Base-by-base conservation (phyloP, 768 basidiomycete species). In the Porphyrellus cyaneotinctus region DNA sequence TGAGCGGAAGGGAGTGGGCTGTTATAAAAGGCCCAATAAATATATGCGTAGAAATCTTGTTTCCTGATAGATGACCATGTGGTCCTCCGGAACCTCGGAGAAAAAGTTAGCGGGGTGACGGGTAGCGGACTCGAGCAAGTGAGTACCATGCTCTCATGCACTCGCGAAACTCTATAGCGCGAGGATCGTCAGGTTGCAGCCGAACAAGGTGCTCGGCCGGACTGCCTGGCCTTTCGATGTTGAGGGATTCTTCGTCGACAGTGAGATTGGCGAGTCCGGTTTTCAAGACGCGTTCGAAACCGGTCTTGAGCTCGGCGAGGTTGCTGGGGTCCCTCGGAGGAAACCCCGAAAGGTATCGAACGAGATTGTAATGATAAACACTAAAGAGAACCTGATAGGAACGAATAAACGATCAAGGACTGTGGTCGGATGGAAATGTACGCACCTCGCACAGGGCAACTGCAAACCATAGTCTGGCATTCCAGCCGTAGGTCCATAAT, bases 1-100 rank as follows among this genome's bases (percentile, higher is more conserved):
- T 82, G 75, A 6, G 71, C 64, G 7, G 78, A 63, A 15, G 85
- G 84, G 30, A 88, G 72, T 35, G 82, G 75, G 6, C 78, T 74
- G 63, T 87, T 87, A 69, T 84, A 94, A 62, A 88, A 84, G 22
- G 82, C 78, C 91, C 92, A 95, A 51, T 89, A 84, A 28, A 95
- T 72, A 88, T 91, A 95, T 53, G 79, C 74, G 37, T 76, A 76
- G 51, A 91, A 71, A 64, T 91, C 81, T 35, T 78, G 72, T 17
- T 73, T 75, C 39, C 75, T 81, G 52, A 95, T 78, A 13, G 78
- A 73, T 0, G 84, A 84, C 87, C 88, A 95, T 0, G 84, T 81
- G 15, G 77, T 81, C 58, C 81, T 83, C 51, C 78, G 72, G 66
- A 95, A 95, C 91, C 91, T 63, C 61, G 50, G 17, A 9, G 30